Evolutionary conservation across 2,329 filamentous ascomycete genomes (phyloP), one percentile per base, ranked within the genome.

Genomic region (Nothopassalora personata): DNA sequence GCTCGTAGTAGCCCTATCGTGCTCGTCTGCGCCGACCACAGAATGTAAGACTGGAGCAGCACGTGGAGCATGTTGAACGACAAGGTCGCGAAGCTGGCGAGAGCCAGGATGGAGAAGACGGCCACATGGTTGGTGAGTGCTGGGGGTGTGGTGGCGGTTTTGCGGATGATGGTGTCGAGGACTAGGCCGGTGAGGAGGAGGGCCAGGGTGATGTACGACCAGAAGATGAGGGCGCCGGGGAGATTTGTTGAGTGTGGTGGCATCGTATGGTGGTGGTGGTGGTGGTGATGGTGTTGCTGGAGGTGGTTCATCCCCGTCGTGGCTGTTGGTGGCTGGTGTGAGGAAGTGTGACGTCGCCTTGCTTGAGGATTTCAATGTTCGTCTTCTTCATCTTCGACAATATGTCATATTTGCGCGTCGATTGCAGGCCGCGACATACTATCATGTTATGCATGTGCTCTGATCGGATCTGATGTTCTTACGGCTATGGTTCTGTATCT

Each of bases 41-140:
- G n/a, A 11, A 52, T 31, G 56, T 71, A 74, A 1, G 71, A 73
- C n/a, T 68, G 59, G 18, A 72, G 59, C 48, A 74, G 59, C 5
- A 73, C 70, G 33, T 67, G 60, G 8, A 73, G 65, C 71, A 73
- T 74, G 57, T 73, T 71, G 57, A 61, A 67, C 3, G 71, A 72
- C 2, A 73, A 60, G 3, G 63, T 62, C 18, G 60, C 54, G 56
- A 73, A 73, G 64, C 70, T 71, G 49, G 71, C 23, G 10, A 61
- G 10, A 11, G 71, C 67, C 34, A 72, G 60, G 6, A 52, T 13
- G 43, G 54, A 56, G 62, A 71, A 68, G 8, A 66, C 18, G 18
- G 49, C 31, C 15, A 64, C 61, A 56, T 56, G 46, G 36, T 43
- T 58, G 31, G n/a, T 31, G 7, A 27, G 27, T 11, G 11, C 2